A percentile compares a stretch with the other conserved stretches of the same genome.
These are phyloP conservation scores for Galerina sulciceps DNA, from an alignment of 768 basidiomycete genomes.

Conservation along the genomic window DNA sequence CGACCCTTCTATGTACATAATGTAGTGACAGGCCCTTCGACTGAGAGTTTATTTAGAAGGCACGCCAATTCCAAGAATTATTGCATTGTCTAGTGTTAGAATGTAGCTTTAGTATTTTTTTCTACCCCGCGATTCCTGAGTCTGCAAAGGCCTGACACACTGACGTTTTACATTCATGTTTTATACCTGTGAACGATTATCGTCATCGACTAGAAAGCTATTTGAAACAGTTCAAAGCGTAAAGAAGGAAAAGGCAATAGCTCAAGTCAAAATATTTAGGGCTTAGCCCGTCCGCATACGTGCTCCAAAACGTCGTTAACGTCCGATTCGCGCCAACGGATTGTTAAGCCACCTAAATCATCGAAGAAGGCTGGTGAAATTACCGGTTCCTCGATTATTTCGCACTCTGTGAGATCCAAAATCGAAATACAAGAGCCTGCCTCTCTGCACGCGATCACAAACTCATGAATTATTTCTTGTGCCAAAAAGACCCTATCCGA, in stretches of 20 bases:
- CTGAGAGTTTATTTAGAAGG: constrained; percentile 8
- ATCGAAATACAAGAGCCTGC: neutral
- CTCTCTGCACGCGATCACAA: neutral
- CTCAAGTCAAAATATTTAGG: too few relatives aligned
- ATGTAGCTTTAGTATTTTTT: too few relatives aligned
- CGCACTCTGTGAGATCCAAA: neutral
- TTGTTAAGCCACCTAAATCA: neutral
- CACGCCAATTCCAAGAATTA: too few relatives aligned
- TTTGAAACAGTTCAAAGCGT: too few relatives aligned
- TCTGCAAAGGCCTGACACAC: too few relatives aligned
- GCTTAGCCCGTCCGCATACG: neutral
- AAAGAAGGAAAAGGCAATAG: too few relatives aligned
- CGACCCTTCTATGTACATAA: constrained; percentile 11
- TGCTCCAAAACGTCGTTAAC: neutral
- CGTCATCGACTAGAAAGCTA: too few relatives aligned
- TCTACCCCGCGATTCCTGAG: too few relatives aligned
- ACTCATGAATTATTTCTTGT: neutral
- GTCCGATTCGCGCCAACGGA: neutral
- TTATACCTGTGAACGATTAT: too few relatives aligned
- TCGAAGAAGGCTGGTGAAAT: neutral
- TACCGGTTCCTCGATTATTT: neutral
- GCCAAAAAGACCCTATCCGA: neutral
- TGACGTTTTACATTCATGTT: too few relatives aligned
- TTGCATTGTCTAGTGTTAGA: too few relatives aligned
- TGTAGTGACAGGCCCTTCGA: constrained; percentile 22